These are phyloP conservation scores for Pilasporangium apinafurcum DNA, from an alignment of 352 stramenopile species.

Conservation along the genomic window DNA sequence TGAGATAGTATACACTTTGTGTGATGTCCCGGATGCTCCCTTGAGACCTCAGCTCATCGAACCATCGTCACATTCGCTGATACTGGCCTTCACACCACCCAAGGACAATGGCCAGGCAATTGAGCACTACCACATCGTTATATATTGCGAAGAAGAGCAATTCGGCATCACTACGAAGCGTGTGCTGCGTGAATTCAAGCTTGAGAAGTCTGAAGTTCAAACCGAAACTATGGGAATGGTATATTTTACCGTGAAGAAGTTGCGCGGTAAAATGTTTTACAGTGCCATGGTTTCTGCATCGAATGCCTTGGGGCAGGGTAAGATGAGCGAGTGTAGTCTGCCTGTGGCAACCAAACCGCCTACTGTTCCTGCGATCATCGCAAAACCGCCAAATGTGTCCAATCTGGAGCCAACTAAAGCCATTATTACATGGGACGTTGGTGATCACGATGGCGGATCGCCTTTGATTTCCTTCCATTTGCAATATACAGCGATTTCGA, in stretches of 20 bases:
- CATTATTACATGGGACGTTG: conserved; percentile 26
- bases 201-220: conserved; percentile 6
- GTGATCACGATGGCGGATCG: conserved; percentile 45
- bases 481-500: conserved; percentile 31
- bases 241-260: conserved; percentile 16
- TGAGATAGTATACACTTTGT: conserved; percentile 23
- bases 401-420: conserved; percentile 41
- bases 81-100: conserved; percentile 25
- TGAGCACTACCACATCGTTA: conserved; percentile 26
- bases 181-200: conserved; percentile 26
- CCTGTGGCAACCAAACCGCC: conserved; percentile 31
- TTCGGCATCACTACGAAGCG: conserved; percentile 44
- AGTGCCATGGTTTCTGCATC: conserved; percentile 29
- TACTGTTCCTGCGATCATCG: conserved; percentile 27
- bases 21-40: conserved; percentile 39
- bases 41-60: conserved; percentile 13
- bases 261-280: conserved; percentile 41
- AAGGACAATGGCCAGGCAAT: conserved; percentile 50
- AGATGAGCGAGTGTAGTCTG: conserved; percentile 23
- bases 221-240: neutral
- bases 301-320: conserved; percentile 41
- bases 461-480: conserved; percentile 36
- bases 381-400: conserved; percentile 12
- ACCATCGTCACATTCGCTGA: conserved; percentile 30
- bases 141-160: conserved; percentile 50